These are phyloP conservation scores for Candida sakaeoensis DNA, from an alignment of 805 yeast species.

Conservation along the genomic window DNA sequence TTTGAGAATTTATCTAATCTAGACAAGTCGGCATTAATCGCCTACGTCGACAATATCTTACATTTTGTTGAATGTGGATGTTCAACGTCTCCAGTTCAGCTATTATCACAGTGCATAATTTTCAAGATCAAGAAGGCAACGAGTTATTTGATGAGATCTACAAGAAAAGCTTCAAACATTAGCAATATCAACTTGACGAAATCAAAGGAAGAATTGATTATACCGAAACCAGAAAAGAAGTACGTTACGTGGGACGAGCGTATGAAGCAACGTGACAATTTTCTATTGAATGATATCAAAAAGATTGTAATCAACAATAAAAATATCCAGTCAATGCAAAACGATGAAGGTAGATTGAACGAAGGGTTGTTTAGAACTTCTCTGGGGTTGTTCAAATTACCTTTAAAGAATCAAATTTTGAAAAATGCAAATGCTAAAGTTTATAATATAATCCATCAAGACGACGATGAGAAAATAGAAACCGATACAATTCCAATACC, in stretches of 20 bases:
- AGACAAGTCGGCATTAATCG: conserved; percentile 53
- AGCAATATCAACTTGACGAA: conserved; percentile 31
- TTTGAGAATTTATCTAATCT: conserved; percentile 54
- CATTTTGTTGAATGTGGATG: conserved; percentile 66
- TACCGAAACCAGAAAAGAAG: conserved; percentile 26
- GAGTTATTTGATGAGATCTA: conserved; percentile 55
- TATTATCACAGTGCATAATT: conserved; percentile 47
- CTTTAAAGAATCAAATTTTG: conserved; percentile 23
- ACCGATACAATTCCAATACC: conserved; percentile 16
- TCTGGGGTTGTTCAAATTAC: conserved; percentile 17
- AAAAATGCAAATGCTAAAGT: conserved; percentile 14
- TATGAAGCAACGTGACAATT: conserved; percentile 25
- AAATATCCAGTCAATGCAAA: background rate
- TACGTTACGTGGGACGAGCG: conserved; percentile 37
- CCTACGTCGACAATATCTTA: conserved; percentile 59
- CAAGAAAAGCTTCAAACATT: conserved; percentile 46
- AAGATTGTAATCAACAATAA: background rate
- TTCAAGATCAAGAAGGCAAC: conserved; percentile 60
- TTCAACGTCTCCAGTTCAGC: conserved; percentile 29
- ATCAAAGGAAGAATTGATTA: conserved; percentile 36
- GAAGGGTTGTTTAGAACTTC: background rate
- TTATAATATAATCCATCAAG: conserved; percentile 5
- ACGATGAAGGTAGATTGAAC: conserved; percentile 3
- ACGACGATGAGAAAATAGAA: conserved; percentile 7
- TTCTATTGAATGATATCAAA: conserved; percentile 1